A percentile compares a stretch with the other conserved stretches of the same genome.
Conservation (phyloP, 345 rosid genomes). For the Rhizophora apiculata region DNA sequence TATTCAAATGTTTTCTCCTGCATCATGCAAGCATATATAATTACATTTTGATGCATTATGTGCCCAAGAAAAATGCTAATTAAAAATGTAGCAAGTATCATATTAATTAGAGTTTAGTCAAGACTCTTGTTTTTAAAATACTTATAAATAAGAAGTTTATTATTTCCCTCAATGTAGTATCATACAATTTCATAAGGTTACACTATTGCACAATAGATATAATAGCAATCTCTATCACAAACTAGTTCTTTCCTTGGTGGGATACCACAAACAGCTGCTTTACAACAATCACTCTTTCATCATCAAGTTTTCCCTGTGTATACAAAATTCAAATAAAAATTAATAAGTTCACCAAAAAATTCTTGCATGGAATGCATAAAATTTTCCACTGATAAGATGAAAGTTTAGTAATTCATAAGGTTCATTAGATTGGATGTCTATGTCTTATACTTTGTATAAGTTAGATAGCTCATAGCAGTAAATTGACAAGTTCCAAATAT, state of each 20-base stretch:
- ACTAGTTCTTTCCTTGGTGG: conserved; percentile 64
- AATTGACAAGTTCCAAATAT: too few relatives aligned
- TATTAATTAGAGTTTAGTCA: conserved; percentile 66
- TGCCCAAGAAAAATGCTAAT: neutral
- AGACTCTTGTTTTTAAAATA: conserved; percentile 67
- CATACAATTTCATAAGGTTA: conserved; percentile 66
- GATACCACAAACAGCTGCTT: conserved; percentile 65
- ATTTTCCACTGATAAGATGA: neutral
- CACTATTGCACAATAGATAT: conserved; percentile 59
- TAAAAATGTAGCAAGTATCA: neutral
- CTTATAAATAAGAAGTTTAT: conserved; percentile 68
- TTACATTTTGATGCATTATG: neutral
- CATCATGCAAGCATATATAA: conserved; percentile 12
- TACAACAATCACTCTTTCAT: conserved; percentile 65
- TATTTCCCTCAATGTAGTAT: conserved; percentile 56
- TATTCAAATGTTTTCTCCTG: conserved; percentile 38
- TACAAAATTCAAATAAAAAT: neutral
- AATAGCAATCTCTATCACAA: conserved; percentile 67
- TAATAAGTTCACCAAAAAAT: neutral
- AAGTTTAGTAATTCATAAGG: neutral
- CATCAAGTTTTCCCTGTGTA: conserved; percentile 41
- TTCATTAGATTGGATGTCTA: neutral
- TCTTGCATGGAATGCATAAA: neutral
- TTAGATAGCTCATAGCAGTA: neutral
- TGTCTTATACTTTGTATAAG: neutral